Evolutionary conservation across 2,329 filamentous ascomycete genomes (phyloP), one percentile per base, ranked within the genome.

Genomic region (Monascus ruber): DNA sequence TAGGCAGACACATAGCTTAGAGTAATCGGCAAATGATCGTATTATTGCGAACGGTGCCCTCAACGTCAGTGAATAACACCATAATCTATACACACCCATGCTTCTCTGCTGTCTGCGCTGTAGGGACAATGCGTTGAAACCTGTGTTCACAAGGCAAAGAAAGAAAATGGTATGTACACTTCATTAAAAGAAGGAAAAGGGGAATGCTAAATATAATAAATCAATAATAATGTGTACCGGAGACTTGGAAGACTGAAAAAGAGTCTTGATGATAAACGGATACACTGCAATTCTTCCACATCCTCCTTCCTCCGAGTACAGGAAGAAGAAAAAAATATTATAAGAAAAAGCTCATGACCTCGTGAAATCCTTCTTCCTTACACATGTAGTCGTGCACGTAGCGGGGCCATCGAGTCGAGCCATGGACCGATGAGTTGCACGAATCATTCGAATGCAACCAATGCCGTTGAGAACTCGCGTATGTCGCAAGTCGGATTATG

Each of bases 81-180:
- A 17, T 17, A 17, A 17, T 17, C 17, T 53, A 54, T 53, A 52
- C 44, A 54, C 48, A 53, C 41, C 45, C 46, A 48, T 49, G 43
- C 46, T 48, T 45, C 42, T 49, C 45, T 43, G 48, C 44, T 52
- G 52, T 54, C 53, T 53, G 52, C 42, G 46, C 46, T 44, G 41
- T 45, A 34, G 27, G 37, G 38, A 42, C 34, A 48, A 49, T 51
- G 48, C 43, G 38, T 36, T 41, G 32, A 44, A 32, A 24, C 31
- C 17, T 24, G 29, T 36, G 34, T 40, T 26, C 9, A 25, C 33
- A 11, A 34, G 39, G 24, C 9, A 44, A 37, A 38, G 31, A 33
- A 38, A 37, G 38, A 33, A 45, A 41, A 46, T 49, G 45, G 43
- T 56, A 56, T 58, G 51, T 58, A 58, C 56, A 58, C 46, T 51